phyloP scores from a whole-genome alignment of 2,329 filamentous ascomycete species.

The Fusarium armeniacum region DNA sequence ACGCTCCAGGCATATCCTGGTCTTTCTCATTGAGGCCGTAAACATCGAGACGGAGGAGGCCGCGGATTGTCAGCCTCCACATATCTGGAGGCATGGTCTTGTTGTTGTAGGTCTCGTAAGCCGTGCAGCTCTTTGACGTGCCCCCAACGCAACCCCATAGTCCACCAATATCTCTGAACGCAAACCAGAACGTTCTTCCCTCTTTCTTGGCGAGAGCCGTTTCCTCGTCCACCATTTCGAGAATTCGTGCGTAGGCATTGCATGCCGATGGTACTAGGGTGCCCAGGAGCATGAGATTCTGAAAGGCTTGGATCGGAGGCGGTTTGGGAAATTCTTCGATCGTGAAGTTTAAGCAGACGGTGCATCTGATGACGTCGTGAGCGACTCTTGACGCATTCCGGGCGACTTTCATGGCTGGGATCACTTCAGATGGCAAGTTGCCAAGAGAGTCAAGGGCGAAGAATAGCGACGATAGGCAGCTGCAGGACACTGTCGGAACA shows the following conservation, averaged over 20 bases:
- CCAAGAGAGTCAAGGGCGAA: conserved; percentile 65
- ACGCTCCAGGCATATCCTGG: conserved; percentile 26
- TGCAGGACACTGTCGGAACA: conserved; percentile 56
- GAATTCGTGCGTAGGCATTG: conserved; percentile 69
- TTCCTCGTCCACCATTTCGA: conserved; percentile 68
- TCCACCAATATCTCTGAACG: conserved; percentile 63
- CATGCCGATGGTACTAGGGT: conserved; percentile 70
- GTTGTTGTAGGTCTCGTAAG: conserved; percentile 56
- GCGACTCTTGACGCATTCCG: conserved; percentile 64
- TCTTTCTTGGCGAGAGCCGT: conserved; percentile 60
- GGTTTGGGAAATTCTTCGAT: conserved; percentile 53
- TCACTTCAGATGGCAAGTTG: conserved; percentile 61
- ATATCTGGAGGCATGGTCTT: conserved; percentile 64
- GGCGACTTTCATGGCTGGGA: conserved; percentile 62
- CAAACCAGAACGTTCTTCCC: conserved; percentile 60
- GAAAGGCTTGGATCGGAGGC: conserved; percentile 65
- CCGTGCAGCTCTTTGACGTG: conserved; percentile 47
- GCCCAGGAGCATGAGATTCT: conserved; percentile 71
- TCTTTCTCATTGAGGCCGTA: conserved; percentile 62
- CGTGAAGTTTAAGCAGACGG: conserved; percentile 61
- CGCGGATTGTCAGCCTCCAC: conserved; percentile 68
- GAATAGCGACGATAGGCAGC: conserved; percentile 65
- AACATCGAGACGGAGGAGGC: conserved; percentile 69
- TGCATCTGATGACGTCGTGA: conserved; percentile 66
- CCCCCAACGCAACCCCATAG: conserved; percentile 59